Evolutionary conservation across 2,329 filamentous ascomycete species (phyloP).

Genomic region (Myrmaecium sp.): DNA sequence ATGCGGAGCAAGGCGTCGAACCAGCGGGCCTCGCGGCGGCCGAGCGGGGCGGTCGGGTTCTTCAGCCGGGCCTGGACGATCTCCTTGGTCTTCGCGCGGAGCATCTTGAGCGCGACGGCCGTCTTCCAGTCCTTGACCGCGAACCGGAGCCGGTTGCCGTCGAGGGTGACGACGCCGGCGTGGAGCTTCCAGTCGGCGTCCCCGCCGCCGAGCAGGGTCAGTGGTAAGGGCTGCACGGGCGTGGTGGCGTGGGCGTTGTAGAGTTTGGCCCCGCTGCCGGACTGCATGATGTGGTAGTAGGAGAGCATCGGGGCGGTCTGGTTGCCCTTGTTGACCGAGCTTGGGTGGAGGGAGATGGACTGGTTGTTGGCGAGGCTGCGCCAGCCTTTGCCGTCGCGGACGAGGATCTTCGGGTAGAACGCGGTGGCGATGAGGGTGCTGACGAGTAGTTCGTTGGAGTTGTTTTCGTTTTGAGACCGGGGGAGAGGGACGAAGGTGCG

Average conservation of each 20-base stretch:
- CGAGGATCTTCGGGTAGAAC: conserved; percentile 86
- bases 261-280: conserved; percentile 57
- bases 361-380: conserved; percentile 91
- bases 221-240: conserved; percentile 59
- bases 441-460: conserved; percentile 62
- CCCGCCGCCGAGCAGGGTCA: conserved; percentile 56
- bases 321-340: conserved; percentile 63
- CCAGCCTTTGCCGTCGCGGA: conserved; percentile 70
- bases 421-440: conserved; percentile 79
- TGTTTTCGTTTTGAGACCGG: conserved; percentile 54
- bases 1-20: too few relatives aligned
- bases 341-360: conserved; percentile 68
- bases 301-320: conserved; percentile 60
- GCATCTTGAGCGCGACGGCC: conserved; percentile 71
- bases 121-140: conserved; percentile 77
- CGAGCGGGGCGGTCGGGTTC: conserved; percentile 23
- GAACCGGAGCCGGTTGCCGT: conserved; percentile 75
- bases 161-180: conserved; percentile 70
- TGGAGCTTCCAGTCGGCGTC: conserved; percentile 80
- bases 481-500: conserved; percentile 76
- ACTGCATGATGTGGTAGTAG: conserved; percentile 96
- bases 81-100: conserved; percentile 58
- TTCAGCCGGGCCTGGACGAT: conserved; percentile 57
- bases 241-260: conserved; percentile 66
- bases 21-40: conserved; percentile 25